phyloP scores from a whole-genome alignment of 2,329 filamentous ascomycete genomes.

The Epichloe aotearoae region DNA sequence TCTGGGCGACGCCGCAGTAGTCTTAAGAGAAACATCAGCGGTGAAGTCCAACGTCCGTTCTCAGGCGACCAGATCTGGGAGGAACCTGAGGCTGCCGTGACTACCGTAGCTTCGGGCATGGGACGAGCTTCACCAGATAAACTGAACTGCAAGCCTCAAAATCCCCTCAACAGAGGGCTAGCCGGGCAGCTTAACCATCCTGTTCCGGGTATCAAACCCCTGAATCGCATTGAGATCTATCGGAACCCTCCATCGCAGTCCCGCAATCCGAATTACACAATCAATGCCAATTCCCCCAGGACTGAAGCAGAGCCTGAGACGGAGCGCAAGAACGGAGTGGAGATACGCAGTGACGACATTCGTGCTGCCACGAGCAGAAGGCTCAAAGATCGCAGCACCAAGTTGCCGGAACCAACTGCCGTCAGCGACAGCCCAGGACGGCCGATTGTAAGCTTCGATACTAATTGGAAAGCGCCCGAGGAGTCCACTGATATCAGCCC shows the following conservation, averaged over 20 bases:
- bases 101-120: constrained; percentile 7
- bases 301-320: constrained; percentile 27
- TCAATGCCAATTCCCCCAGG: constrained; percentile 36
- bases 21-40: constrained; percentile 56
- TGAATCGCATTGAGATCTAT: constrained; percentile 59
- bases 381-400: constrained; percentile 72
- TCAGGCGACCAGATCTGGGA: constrained; percentile 79
- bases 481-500: constrained; percentile 53
- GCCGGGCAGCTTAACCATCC: constrained; percentile 30
- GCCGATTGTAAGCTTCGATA: constrained; percentile 95
- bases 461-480: constrained; percentile 64
- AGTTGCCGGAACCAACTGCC: constrained; percentile 74
- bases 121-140: constrained; percentile 21
- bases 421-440: constrained; percentile 84
- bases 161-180: constrained; percentile 19
- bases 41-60: constrained; percentile 52
- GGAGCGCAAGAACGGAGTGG: constrained; percentile 62
- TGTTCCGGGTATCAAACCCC: constrained; percentile 17
- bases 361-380: constrained; percentile 81
- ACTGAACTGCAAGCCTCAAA: constrained; percentile 20
- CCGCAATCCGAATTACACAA: constrained; percentile 66
- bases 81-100: constrained; percentile 47
- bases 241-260: constrained; percentile 75
- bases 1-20: constrained; percentile 46
- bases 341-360: constrained; percentile 79